A percentile compares a stretch with the other conserved stretches of the same genome.
Conservation (phyloP, 176 grass and related monocot species). For the Aegilops bicornis region DNA sequence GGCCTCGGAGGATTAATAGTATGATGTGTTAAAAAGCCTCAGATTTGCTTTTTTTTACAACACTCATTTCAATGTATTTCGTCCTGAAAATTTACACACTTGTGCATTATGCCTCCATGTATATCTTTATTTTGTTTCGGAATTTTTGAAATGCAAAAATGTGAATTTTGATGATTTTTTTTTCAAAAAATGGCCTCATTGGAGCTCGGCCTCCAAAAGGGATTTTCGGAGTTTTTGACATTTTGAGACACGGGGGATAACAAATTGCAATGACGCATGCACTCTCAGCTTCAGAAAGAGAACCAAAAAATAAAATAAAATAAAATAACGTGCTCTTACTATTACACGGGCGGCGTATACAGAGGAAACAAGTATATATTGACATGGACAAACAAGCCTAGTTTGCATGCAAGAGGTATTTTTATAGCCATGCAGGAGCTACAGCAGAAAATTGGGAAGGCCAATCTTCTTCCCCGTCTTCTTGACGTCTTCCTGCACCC, state of each 20-base stretch:
- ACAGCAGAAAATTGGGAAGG: constrained; percentile 61
- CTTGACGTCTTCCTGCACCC: constrained; percentile 73
- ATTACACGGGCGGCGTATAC: background rate
- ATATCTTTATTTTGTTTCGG: too few relatives aligned
- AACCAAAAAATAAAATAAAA: background rate
- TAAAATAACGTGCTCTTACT: background rate
- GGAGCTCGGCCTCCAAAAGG: too few relatives aligned
- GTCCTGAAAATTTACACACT: too few relatives aligned
- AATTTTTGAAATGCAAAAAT: too few relatives aligned
- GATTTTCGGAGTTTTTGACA: too few relatives aligned
- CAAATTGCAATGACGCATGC: background rate
- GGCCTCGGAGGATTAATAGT: too few relatives aligned
- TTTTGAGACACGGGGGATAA: background rate
- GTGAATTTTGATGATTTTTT: too few relatives aligned
- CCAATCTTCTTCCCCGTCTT: constrained; percentile 63
- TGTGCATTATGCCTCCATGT: too few relatives aligned
- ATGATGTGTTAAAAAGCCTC: too few relatives aligned
- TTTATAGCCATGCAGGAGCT: background rate
- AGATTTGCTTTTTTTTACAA: too few relatives aligned
- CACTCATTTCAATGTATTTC: too few relatives aligned
- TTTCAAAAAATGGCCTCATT: too few relatives aligned
- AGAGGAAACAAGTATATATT: background rate
- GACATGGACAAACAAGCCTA: background rate
- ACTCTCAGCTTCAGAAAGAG: background rate
- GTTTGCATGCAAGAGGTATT: background rate